Evolutionary conservation across 129 eudicot species (phyloP), one percentile per base, ranked within the genome.

Genomic region (Artemisia tridentata): DNA sequence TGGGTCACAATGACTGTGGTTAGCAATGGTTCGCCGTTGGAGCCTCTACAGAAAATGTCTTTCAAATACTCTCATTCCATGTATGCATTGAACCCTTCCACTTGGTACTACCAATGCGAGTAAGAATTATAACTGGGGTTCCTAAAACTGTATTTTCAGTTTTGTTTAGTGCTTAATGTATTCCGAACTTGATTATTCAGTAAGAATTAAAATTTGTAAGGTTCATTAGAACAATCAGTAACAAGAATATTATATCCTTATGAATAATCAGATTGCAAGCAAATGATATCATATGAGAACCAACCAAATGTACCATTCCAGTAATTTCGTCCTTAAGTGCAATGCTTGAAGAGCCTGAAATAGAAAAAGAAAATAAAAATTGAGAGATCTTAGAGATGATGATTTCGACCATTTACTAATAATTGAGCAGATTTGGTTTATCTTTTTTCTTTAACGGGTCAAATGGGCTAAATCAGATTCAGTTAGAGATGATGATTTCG

Each of bases 341-440:
- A 43, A 86, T 86, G 84, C 72, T 84, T 14, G 92, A 81, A 21
- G 88, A 84, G 64, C 92, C 92, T 87, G 86, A 80, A 65, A 69
- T 38, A 51, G 64, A 23, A 47, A 51, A 13, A 38, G 45, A 38
- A 38, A 7, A 38, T 7, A 7, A 7, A 38, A 38, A 7, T 34
- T 6, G 41, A 34, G 9, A 38, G 45, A 38, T 38, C 10, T 38
- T 51, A 4, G n/a, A 51, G 56, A 17, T 51, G 56, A 11, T n/a
- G 3, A 15, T 51, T 4, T 51, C 8, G 8, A n/a, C 9, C 56
- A 51, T 15, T 17, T 51, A 51, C n/a, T 51, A 1, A 15, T 51
- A 17, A 51, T 12, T 5, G n/a, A 10, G 8, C 18, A 0, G 19
- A 51, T 3, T 51, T 17, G 19, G 2, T 51, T 51, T 4, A 17